Evolutionary conservation across 768 basidiomycete species (phyloP).

Genomic region (Amanita rubescens): DNA sequence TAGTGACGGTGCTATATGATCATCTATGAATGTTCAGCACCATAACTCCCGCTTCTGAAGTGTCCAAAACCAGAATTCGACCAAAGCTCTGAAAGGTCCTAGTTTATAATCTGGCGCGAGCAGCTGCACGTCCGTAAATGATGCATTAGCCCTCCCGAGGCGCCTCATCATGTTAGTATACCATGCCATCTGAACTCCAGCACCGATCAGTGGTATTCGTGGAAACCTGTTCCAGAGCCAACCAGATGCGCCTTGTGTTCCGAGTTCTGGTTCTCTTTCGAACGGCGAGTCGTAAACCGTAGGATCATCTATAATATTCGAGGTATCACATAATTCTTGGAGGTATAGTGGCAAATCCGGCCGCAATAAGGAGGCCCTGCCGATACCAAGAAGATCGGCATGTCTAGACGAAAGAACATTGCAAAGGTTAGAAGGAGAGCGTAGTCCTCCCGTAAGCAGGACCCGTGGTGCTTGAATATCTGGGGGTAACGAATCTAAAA

Average conservation of each 20-base stretch:
- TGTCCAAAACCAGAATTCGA: slow-evolving; percentile 45
- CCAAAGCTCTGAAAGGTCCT: slow-evolving; percentile 28
- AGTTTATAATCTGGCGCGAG: slow-evolving; percentile 19
- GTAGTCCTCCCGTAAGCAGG: slow-evolving; percentile 77
- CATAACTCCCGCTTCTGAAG: background rate
- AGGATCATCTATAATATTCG: slow-evolving; percentile 10
- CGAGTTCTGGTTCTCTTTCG: slow-evolving; percentile 28
- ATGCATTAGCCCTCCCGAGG: slow-evolving; percentile 26
- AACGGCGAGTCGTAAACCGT: slow-evolving; percentile 26
- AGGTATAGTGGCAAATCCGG: slow-evolving; percentile 48
- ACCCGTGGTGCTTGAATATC: slow-evolving; percentile 42
- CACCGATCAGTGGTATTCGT: slow-evolving; percentile 56
- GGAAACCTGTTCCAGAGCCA: slow-evolving; percentile 29
- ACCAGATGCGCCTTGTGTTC: slow-evolving; percentile 14
- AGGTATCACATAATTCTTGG: slow-evolving; percentile 19
- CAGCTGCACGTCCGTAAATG: slow-evolving; percentile 6
- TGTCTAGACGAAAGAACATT: slow-evolving; percentile 46
- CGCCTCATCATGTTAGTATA: slow-evolving; percentile 52
- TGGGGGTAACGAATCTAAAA: slow-evolving; percentile 29
- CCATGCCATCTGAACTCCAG: slow-evolving; percentile 59
- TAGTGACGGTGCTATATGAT: too few relatives aligned
- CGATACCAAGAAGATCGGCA: slow-evolving; percentile 74
- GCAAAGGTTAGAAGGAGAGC: slow-evolving; percentile 47
- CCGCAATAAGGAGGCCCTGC: slow-evolving; percentile 52
- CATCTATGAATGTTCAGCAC: background rate